These are phyloP conservation scores for Dendrobium chrysotoxum DNA, from an alignment of 106 monocot genomes.

Conservation along the genomic window DNA sequence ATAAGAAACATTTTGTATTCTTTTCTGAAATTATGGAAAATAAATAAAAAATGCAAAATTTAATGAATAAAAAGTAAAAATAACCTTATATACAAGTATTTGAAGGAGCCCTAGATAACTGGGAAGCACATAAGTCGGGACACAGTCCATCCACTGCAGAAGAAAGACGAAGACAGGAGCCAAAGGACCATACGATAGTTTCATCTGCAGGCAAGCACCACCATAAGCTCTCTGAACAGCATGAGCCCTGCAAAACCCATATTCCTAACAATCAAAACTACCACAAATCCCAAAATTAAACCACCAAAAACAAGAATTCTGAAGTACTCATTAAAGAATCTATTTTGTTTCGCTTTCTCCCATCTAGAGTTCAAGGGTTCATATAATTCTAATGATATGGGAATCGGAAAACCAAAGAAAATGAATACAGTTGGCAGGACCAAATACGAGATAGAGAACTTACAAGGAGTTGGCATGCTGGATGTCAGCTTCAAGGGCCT, in stretches of 20 bases:
- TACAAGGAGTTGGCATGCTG: conserved; percentile 82
- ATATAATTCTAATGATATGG: neutral
- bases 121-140: conserved; percentile 46
- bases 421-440: no score
- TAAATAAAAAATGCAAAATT: neutral
- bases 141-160: conserved; percentile 63
- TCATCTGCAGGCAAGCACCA: conserved; percentile 84
- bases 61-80: no score
- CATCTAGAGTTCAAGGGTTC: neutral
- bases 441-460: conserved; percentile 10
- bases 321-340: neutral
- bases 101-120: conserved; percentile 81
- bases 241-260: conserved; percentile 55
- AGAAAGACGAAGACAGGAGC: conserved; percentile 64
- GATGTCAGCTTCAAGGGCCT: conserved; percentile 63
- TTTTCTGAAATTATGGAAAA: neutral
- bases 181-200: conserved; percentile 54
- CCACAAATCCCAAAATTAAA: neutral
- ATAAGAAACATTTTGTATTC: neutral
- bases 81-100: conserved; percentile 75
- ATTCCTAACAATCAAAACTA: neutral
- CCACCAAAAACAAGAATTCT: no score
- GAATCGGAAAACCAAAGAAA: no score
- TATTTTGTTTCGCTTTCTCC: neutral
- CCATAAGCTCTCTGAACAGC: conserved; percentile 62